Evolutionary conservation across 352 stramenopile genomes (phyloP).

Genomic region (Globisporangium recalcitrans): DNA sequence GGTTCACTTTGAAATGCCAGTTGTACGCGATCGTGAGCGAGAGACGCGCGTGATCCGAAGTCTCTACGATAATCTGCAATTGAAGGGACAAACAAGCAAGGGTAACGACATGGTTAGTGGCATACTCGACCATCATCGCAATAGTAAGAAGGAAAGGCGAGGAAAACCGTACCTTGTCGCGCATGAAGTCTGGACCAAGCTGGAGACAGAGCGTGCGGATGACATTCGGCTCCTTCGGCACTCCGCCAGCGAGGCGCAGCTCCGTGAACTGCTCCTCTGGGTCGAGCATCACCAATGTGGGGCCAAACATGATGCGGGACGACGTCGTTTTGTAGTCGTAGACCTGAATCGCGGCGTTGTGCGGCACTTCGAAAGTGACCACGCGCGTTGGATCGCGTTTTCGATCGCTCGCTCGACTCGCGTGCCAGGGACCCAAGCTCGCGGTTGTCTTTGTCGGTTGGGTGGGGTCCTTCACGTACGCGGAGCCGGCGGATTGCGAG

Average conservation of each 20-base stretch:
- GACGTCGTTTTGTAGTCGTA: slow-evolving; percentile 84
- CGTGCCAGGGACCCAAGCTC: neutral
- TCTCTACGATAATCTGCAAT: slow-evolving; percentile 68
- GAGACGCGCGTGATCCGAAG: slow-evolving; percentile 68
- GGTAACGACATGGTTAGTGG: neutral
- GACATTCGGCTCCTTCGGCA: slow-evolving; percentile 73
- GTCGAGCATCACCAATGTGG: slow-evolving; percentile 74
- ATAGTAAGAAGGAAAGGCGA: neutral
- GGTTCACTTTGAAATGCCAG: slow-evolving; percentile 72
- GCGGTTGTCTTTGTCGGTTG: slow-evolving; percentile 10
- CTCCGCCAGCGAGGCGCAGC: slow-evolving; percentile 56
- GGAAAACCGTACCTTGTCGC: slow-evolving; percentile 37
- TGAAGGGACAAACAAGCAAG: neutral
- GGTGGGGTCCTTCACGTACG: slow-evolving; percentile 55
- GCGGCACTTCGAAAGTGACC: slow-evolving; percentile 75
- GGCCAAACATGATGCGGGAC: slow-evolving; percentile 76
- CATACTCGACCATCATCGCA: neutral
- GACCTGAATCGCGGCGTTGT: slow-evolving; percentile 78
- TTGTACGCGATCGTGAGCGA: slow-evolving; percentile 82
- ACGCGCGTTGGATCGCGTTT: slow-evolving; percentile 58
- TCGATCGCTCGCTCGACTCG: neutral
- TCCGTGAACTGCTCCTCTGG: slow-evolving; percentile 82
- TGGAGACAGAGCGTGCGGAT: slow-evolving; percentile 78
- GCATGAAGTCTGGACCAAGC: slow-evolving; percentile 81
- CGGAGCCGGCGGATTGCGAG: slow-evolving; percentile 46